Base-by-base conservation (phyloP, 805 yeast genomes). In the Alloascoidea hylecoeti region DNA sequence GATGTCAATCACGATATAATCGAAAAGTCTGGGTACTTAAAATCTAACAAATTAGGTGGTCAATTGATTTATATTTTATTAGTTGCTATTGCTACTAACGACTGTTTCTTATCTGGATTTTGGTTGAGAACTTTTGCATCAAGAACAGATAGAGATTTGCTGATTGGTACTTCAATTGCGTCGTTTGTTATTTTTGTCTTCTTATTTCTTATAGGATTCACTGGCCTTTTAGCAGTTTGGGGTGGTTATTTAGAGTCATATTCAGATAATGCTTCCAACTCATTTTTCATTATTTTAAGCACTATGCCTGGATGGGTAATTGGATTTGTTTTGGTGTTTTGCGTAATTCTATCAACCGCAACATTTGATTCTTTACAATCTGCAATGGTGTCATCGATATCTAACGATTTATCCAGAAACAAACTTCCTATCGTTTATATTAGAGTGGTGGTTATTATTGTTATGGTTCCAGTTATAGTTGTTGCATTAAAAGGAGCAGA, bases 81-180 rank as follows among this genome's bases (percentile, higher is more conserved):
- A 4, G 78, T 88, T 19, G 96, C 96, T 17, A 81, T 88, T 51
- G 70, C 85, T 40, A 82, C 96, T 23, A 88, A 88, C 50, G 95
- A 85, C 53, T 74, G 88, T 53, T 88, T 88, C 58, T 61, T 88
- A 66, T 72, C 94, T 19, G 95, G 95, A 0, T 86, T 88, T 55
- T 88, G 97, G 97, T 61, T 88, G 43, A 68, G 97, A 51, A 83
- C 97, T 1, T 88, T 88, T 63, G 95, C 97, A 4, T 78, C 95
- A 4, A 73, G 72, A 45, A 62, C 84, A 5, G 74, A 86, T 57
- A 71, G 64, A 46, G 95, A 86, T 51, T 66, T 88, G 48, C 55
- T 70, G 56, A 70, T 83, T 46, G 94, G 92, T 17, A 72, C 86
- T 39, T 64, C 77, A 3, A 61, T 88, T 42, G 95, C 96, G 0